Percentiles rank a stretch among this genome's conserved stretches.
Conservation (phyloP, 164 flowering plant genomes). For the Euptelea pleiosperma region DNA sequence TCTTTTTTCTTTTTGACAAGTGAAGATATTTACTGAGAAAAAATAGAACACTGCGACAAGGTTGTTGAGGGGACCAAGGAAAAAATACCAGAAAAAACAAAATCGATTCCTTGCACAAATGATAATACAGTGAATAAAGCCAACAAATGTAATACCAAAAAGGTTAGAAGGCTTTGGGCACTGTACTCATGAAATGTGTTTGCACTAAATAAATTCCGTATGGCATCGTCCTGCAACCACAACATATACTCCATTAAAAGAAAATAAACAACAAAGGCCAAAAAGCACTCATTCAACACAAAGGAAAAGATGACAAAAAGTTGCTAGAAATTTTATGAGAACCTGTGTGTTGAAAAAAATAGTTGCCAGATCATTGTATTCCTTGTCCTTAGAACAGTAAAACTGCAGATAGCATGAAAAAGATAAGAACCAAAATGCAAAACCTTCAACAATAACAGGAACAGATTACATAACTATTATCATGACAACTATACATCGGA, state of each 20-base stretch:
- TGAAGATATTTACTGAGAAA: too few species aligned
- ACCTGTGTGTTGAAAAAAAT: conserved; percentile 99
- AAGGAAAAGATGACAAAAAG: conserved; percentile 7
- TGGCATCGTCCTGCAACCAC: conserved; percentile 91
- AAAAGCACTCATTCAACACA: neutral
- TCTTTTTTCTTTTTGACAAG: too few species aligned
- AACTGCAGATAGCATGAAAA: conserved; percentile 51
- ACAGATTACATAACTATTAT: neutral
- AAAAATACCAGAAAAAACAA: too few species aligned
- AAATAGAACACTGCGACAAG: too few species aligned
- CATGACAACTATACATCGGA: neutral
- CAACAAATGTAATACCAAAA: conserved; percentile 63
- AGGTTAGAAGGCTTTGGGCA: conserved; percentile 84
- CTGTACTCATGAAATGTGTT: conserved; percentile 94
- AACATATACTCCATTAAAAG: conserved; percentile 3
- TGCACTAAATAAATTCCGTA: conserved; percentile 95
- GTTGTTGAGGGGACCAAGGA: too few species aligned
- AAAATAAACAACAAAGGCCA: conserved; percentile 2
- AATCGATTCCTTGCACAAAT: too few species aligned
- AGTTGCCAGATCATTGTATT: conserved; percentile 97
- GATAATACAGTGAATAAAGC: neutral
- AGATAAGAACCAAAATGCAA: conserved; percentile 7
- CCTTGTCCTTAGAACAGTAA: conserved; percentile 67
- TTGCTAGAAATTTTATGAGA: conserved; percentile 1
- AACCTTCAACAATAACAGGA: neutral